phyloP scores from a whole-genome alignment of 805 yeast genomes.

The Kluyveromyces aestuarii region DNA sequence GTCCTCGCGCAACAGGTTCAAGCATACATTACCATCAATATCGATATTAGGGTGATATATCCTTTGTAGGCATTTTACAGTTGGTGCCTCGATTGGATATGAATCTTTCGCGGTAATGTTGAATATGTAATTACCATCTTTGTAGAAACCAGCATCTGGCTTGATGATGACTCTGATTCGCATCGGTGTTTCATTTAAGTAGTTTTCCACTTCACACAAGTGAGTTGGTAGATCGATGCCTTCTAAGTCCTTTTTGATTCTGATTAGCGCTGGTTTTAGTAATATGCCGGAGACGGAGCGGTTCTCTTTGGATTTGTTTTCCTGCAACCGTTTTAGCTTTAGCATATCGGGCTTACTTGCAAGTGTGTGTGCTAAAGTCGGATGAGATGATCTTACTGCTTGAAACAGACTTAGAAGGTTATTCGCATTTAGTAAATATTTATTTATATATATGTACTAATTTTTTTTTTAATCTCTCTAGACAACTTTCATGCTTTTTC shows the following conservation, averaged over 20 bases:
- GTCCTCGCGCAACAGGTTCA: conserved; percentile 86
- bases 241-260: conserved; percentile 21
- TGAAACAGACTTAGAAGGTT: neutral
- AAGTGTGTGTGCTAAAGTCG: no score
- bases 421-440: no score
- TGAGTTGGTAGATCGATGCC: conserved; percentile 20
- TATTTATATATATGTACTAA: no score
- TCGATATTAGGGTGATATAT: conserved; percentile 95
- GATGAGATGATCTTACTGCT: neutral
- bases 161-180: conserved; percentile 10
- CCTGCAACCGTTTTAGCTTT: conserved; percentile 1
- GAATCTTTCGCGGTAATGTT: conserved; percentile 55
- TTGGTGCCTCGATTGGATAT: conserved; percentile 92
- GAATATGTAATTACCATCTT: conserved; percentile 39
- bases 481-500: no score
- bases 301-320: conserved; percentile 1
- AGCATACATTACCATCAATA: conserved; percentile 79
- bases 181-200: conserved; percentile 7
- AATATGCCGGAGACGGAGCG: conserved; percentile 1
- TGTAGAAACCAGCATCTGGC: conserved; percentile 26
- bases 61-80: conserved; percentile 56
- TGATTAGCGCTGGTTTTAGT: conserved; percentile 11
- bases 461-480: no score
- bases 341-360: neutral
- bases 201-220: conserved; percentile 6